Evolutionary conservation across 345 rosid genomes (phyloP).

Genomic region (Reutealis trisperma): DNA sequence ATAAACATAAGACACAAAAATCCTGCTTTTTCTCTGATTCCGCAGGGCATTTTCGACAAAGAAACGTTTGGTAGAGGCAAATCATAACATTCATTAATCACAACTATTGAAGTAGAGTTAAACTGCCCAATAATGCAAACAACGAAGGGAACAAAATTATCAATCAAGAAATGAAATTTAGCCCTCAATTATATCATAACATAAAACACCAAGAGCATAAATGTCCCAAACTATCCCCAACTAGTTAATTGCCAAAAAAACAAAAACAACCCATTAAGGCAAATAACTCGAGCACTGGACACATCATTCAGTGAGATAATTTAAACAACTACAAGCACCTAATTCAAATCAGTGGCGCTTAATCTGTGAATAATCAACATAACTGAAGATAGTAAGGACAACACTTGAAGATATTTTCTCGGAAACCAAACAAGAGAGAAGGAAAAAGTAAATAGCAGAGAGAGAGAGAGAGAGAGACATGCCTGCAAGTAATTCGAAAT

Average conservation of each 20-base stretch:
- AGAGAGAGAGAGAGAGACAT: conserved; percentile 6
- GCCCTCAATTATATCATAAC: not conserved
- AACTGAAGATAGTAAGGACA: not conserved
- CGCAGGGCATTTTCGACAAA: not conserved
- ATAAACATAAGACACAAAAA: not conserved
- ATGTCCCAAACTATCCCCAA: too few species aligned
- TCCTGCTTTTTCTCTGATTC: not conserved
- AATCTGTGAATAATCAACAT: too few species aligned
- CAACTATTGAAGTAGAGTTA: not conserved
- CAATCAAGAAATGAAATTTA: not conserved
- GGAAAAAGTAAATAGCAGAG: not conserved
- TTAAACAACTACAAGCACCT: not conserved
- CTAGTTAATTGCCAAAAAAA: not conserved
- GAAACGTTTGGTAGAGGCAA: not conserved
- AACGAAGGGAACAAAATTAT: not conserved
- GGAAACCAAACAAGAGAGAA: not conserved
- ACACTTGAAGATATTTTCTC: not conserved
- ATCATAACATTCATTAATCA: not conserved
- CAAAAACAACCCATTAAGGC: not conserved
- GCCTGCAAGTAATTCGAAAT: conserved; percentile 14
- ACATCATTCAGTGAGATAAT: not conserved
- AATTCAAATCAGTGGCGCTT: not conserved
- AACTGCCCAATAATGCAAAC: not conserved
- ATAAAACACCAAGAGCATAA: not conserved
- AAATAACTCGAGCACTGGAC: conserved; percentile 2